phyloP scores from a whole-genome alignment of 2,329 filamentous ascomycete species.

The Alternaria brassicicola region DNA sequence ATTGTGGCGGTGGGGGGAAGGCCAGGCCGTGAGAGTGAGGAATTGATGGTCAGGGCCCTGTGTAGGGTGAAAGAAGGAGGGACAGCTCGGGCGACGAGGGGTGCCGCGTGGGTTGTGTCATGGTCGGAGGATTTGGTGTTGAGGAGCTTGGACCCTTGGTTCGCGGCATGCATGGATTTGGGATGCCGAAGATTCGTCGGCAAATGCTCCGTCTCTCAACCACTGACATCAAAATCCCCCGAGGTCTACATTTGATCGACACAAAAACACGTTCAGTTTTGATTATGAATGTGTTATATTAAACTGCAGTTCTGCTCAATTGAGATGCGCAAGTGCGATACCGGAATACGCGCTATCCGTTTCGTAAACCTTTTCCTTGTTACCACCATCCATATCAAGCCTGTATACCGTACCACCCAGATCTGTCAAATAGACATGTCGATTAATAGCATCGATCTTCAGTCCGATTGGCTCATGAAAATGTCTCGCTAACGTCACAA shows the following conservation, averaged over 20 bases:
- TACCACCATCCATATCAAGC: slow-evolving; percentile 17
- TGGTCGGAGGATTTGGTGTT: slow-evolving; percentile 10
- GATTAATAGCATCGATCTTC: slow-evolving; percentile 14
- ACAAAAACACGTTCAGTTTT: background rate
- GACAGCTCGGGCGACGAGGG: background rate
- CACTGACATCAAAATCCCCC: background rate
- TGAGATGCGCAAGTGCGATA: slow-evolving; percentile 18
- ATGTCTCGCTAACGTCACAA: slow-evolving; percentile 20
- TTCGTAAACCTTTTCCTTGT: slow-evolving; percentile 21
- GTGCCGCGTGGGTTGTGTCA: background rate
- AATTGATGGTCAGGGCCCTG: background rate
- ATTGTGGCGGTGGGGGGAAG: slow-evolving; percentile 18
- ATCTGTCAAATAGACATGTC: slow-evolving; percentile 24
- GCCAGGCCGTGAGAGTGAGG: background rate
- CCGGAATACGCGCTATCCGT: slow-evolving; percentile 22
- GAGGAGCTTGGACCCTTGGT: slow-evolving; percentile 22
- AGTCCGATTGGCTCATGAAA: slow-evolving; percentile 35
- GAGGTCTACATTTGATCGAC: background rate
- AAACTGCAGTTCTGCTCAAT: background rate
- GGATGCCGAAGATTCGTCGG: slow-evolving; percentile 18
- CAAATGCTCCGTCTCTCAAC: background rate
- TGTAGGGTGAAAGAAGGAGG: background rate
- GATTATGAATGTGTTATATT: background rate
- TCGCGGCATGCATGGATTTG: slow-evolving; percentile 13
- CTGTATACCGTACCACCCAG: slow-evolving; percentile 25